These are phyloP conservation scores for Naganishia liquefaciens DNA, from an alignment of 1,284 basidiomycete species.

Conservation along the genomic window DNA sequence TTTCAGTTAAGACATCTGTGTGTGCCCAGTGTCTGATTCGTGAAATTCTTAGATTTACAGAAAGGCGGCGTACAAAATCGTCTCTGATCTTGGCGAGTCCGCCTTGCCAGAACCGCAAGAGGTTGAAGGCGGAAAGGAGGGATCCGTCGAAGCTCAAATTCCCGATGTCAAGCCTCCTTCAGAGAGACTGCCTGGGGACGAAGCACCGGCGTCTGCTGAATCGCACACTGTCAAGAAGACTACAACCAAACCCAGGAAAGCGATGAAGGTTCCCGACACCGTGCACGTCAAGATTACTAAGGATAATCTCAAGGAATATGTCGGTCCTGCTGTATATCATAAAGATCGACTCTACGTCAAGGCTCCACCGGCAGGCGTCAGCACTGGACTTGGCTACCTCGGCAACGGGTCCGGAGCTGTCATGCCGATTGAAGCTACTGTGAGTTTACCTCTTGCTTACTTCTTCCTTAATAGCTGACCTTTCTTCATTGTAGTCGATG, in stretches of 20 bases:
- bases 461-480: not conserved
- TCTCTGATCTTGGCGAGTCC: slow-evolving; percentile 86
- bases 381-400: slow-evolving; percentile 89
- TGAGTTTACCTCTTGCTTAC: slow-evolving; percentile 53
- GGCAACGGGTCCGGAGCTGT: slow-evolving; percentile 95
- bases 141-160: slow-evolving; percentile 48
- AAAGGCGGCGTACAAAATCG: slow-evolving; percentile 91
- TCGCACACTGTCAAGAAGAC: slow-evolving; percentile 47
- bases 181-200: slow-evolving; percentile 49
- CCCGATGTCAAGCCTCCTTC: slow-evolving; percentile 53
- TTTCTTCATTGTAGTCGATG: slow-evolving; percentile 65
- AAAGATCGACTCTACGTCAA: slow-evolving; percentile 87
- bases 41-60: slow-evolving; percentile 77
- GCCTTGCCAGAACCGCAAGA: slow-evolving; percentile 68
- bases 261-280: slow-evolving; percentile 75
- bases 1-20: slow-evolving; percentile 47
- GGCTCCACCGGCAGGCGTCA: slow-evolving; percentile 85
- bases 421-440: slow-evolving; percentile 94
- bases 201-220: slow-evolving; percentile 35
- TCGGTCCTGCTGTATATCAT: slow-evolving; percentile 93
- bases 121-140: slow-evolving; percentile 35
- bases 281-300: slow-evolving; percentile 80
- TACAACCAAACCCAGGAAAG: slow-evolving; percentile 74
- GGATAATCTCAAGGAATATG: slow-evolving; percentile 91
- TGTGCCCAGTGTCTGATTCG: slow-evolving; percentile 67